Conservation (phyloP, 805 yeast genomes). For the Hanseniaspora guilliermondii region DNA sequence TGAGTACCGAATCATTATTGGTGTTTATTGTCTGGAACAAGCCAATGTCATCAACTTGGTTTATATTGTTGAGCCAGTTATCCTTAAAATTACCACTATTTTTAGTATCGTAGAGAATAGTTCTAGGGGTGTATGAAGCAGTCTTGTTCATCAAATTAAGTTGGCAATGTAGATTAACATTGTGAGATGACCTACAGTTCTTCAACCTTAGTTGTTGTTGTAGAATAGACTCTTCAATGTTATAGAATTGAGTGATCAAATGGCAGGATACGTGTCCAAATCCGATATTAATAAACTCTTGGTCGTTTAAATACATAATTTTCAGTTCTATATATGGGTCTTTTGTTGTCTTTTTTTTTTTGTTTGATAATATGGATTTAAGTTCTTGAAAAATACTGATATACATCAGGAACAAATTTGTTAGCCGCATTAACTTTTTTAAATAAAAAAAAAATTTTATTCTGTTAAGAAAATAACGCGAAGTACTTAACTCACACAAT, state of each 20-base stretch:
- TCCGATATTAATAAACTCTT: slow-evolving; percentile 61
- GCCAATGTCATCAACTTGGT: slow-evolving; percentile 13
- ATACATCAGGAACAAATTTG: not conserved
- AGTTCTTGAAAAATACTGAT: not conserved
- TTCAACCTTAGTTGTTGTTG: slow-evolving; percentile 22
- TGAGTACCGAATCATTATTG: slow-evolving; percentile 28
- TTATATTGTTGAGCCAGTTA: slow-evolving; percentile 9
- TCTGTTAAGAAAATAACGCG: not conserved
- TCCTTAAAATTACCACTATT: slow-evolving; percentile 37
- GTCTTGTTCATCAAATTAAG: slow-evolving; percentile 31
- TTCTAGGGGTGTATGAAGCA: slow-evolving; percentile 66
- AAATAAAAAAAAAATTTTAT: not conserved
- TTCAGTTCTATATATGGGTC: not conserved
- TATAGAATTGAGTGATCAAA: slow-evolving; percentile 67
- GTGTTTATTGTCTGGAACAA: slow-evolving; percentile 25
- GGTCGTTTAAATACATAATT: not conserved
- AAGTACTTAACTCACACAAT: not conserved
- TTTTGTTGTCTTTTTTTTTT: not conserved
- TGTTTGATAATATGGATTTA: not conserved
- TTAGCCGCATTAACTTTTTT: too few species aligned
- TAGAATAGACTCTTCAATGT: slow-evolving; percentile 64
- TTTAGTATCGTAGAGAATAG: slow-evolving; percentile 64
- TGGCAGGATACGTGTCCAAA: slow-evolving; percentile 65
- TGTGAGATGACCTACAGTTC: slow-evolving; percentile 30
- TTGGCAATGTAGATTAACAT: slow-evolving; percentile 35